These are phyloP conservation scores for Coriaria nepalensis DNA, from an alignment of 306 rosid genomes.

Conservation along the genomic window DNA sequence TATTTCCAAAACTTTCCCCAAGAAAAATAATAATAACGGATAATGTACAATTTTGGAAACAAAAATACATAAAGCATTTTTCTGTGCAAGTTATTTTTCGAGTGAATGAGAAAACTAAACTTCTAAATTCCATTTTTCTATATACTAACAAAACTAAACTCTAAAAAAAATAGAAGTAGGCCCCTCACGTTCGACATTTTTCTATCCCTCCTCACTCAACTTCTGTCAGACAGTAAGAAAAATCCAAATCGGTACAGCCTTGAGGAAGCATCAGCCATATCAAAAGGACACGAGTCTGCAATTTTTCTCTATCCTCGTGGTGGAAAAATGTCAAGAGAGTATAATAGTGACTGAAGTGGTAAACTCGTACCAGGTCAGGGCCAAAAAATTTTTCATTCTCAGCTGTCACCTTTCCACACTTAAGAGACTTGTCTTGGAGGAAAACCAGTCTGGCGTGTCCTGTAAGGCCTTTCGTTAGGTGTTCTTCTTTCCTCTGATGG, in stretches of 20 bases:
- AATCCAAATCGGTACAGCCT: constrained; percentile 16
- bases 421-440: constrained; percentile 57
- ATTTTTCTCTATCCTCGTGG: constrained; percentile 49
- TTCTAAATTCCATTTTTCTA: no score
- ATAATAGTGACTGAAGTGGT: constrained; percentile 36
- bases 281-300: constrained; percentile 33
- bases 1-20: no score
- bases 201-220: constrained; percentile 19
- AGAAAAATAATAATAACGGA: no score
- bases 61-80: no score
- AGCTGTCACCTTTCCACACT: constrained; percentile 22
- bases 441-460: constrained; percentile 52
- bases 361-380: constrained; percentile 17
- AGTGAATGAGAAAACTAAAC: no score
- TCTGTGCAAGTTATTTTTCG: no score
- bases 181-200: no score
- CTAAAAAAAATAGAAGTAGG: no score
- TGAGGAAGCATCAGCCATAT: constrained; percentile 25
- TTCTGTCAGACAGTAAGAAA: constrained; percentile 19
- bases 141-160: no score
- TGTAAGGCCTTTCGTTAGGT: constrained; percentile 46
- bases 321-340: constrained; percentile 49
- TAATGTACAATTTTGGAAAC: no score
- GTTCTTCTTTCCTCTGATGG: constrained; percentile 60
- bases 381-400: constrained; percentile 26